A percentile compares a stretch with the other conserved stretches of the same genome.
Conservation (phyloP, 257 asterid genomes). For the Solanum chiquidenum region DNA sequence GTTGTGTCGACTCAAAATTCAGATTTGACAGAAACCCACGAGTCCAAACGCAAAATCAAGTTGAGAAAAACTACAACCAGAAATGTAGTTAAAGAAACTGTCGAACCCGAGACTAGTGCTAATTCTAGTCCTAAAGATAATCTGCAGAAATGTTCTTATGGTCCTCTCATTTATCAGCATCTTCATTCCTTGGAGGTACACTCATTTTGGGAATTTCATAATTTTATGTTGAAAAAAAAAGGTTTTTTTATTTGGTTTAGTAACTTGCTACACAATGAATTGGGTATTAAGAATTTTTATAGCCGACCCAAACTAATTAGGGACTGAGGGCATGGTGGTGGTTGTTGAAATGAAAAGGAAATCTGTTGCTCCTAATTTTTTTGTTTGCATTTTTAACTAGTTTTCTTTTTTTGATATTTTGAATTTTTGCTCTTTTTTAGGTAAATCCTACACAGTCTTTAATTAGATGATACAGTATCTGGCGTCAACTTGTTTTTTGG, state of each 20-base stretch:
- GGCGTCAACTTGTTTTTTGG: neutral
- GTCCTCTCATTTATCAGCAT: conserved; percentile 54
- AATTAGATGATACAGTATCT: neutral
- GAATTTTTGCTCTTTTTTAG: neutral
- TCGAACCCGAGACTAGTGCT: neutral
- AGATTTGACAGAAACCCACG: conserved; percentile 9
- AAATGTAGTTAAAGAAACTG: neutral
- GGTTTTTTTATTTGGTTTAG: neutral
- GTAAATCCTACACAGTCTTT: neutral
- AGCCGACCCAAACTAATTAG: neutral
- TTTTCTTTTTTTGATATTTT: neutral
- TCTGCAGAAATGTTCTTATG: conserved; percentile 20
- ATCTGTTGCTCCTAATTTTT: neutral
- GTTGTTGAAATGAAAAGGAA: neutral
- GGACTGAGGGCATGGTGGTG: neutral
- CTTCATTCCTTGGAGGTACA: conserved; percentile 68
- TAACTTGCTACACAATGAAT: neutral
- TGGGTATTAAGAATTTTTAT: neutral
- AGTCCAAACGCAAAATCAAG: conserved; percentile 3
- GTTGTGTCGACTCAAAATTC: conserved; percentile 2
- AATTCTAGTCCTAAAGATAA: conserved; percentile 28
- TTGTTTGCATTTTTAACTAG: neutral
- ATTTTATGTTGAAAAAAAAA: neutral
- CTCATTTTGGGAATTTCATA: neutral
- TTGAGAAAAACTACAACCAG: neutral